Percentiles rank a stretch among this genome's conserved stretches.
phyloP scores from a whole-genome alignment of 768 basidiomycete species.

The Russula ochroleuca region DNA sequence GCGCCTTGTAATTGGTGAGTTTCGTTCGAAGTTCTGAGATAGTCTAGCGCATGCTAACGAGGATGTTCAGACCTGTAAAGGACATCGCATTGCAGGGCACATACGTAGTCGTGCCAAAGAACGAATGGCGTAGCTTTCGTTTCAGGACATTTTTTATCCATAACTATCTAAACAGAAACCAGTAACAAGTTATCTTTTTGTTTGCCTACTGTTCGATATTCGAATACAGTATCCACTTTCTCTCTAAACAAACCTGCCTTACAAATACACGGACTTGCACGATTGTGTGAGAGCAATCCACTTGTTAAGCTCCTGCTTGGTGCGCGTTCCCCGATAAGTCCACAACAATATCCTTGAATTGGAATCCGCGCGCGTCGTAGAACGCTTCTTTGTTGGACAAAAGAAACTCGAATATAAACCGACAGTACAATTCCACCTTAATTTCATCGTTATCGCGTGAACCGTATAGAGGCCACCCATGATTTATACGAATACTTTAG shows the following conservation, averaged over 20 bases:
- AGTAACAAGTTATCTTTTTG: background rate
- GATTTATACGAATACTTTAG: too few species aligned
- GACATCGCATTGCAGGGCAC: background rate
- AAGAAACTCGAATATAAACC: too few species aligned
- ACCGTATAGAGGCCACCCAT: too few species aligned
- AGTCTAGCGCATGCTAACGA: background rate
- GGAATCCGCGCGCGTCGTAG: too few species aligned
- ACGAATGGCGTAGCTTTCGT: background rate
- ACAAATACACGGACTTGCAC: too few species aligned
- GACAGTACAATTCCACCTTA: too few species aligned
- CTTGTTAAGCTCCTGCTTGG: too few species aligned
- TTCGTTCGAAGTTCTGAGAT: background rate
- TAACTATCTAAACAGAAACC: background rate
- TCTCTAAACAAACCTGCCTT: background rate
- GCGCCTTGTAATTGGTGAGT: slow-evolving; percentile 38
- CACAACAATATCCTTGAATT: too few species aligned
- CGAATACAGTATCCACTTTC: background rate
- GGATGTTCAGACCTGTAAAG: background rate
- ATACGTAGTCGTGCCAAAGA: background rate
- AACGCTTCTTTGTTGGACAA: too few species aligned
- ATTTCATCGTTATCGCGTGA: too few species aligned
- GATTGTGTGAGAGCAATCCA: too few species aligned
- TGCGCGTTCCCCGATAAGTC: too few species aligned
- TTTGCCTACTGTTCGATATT: background rate
- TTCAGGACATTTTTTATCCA: background rate